phyloP scores from a whole-genome alignment of 768 basidiomycete species.

The Leucocoprinus leucothites region DNA sequence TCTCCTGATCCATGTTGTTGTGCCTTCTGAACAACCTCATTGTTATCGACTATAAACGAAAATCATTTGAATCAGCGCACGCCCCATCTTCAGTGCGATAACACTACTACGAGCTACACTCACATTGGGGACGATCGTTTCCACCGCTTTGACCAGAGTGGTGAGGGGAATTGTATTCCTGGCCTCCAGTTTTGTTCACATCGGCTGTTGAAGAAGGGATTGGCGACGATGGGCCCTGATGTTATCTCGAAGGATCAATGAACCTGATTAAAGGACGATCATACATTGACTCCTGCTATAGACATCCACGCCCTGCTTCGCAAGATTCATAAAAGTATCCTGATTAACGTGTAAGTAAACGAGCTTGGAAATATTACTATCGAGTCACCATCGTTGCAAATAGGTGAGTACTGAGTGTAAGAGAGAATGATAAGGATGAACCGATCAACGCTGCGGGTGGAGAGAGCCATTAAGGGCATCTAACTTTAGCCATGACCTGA shows the following conservation, averaged over 20 bases:
- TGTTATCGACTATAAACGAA: slow-evolving; percentile 51
- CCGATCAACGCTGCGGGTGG: background rate
- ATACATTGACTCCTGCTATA: slow-evolving; percentile 49
- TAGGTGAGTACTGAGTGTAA: background rate
- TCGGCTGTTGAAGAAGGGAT: slow-evolving; percentile 29
- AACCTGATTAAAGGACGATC: slow-evolving; percentile 13
- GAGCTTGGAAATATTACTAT: too few species aligned
- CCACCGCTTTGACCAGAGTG: slow-evolving; percentile 31
- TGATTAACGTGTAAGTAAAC: background rate
- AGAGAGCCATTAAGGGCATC: background rate
- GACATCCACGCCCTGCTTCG: slow-evolving; percentile 60
- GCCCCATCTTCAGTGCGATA: background rate
- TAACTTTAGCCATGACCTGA: background rate
- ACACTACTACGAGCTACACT: slow-evolving; percentile 12
- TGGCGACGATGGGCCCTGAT: slow-evolving; percentile 16
- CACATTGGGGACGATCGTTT: slow-evolving; percentile 27
- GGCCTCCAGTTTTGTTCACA: slow-evolving; percentile 57
- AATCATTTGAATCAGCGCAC: background rate
- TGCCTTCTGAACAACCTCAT: slow-evolving; percentile 59
- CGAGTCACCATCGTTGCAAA: background rate
- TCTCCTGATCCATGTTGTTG: slow-evolving; percentile 54
- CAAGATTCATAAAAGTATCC: slow-evolving; percentile 40
- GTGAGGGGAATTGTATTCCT: slow-evolving; percentile 58
- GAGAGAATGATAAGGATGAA: background rate
- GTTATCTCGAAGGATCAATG: slow-evolving; percentile 4